These are phyloP conservation scores for Annulohypoxylon maeteangense DNA, from an alignment of 495 filamentous ascomycete genomes.

Conservation along the genomic window DNA sequence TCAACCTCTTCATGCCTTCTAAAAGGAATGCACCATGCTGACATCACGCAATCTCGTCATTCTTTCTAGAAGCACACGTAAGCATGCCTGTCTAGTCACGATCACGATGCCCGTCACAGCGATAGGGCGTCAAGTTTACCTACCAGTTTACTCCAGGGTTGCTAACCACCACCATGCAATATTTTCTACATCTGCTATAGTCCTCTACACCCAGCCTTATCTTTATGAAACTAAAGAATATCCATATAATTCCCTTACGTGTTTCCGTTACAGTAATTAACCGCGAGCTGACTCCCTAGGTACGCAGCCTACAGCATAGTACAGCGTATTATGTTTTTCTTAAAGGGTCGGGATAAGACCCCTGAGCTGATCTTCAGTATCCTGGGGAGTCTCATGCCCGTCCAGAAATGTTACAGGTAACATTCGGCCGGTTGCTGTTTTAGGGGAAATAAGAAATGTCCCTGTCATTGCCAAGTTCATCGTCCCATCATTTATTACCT, in stretches of 20 bases:
- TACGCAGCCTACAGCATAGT: too few species aligned
- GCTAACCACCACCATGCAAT: slow-evolving; percentile 2
- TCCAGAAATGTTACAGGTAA: not conserved
- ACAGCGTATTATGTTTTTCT: not conserved
- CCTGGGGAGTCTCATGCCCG: slow-evolving; percentile 21
- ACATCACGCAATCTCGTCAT: slow-evolving; percentile 29
- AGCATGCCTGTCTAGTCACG: slow-evolving; percentile 1
- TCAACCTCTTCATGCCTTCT: slow-evolving; percentile 19
- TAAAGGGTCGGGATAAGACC: slow-evolving; percentile 25
- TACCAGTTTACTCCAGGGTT: not conserved
- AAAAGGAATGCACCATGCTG: slow-evolving; percentile 30
- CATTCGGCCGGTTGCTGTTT: not conserved
- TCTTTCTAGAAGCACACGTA: slow-evolving; percentile 37
- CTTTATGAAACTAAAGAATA: not conserved
- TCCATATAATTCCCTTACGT: slow-evolving; percentile 3
- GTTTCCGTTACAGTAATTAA: slow-evolving; percentile 8
- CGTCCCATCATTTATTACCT: slow-evolving; percentile 20
- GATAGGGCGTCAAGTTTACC: not conserved
- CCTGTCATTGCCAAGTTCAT: slow-evolving; percentile 6
- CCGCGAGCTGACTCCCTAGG: not conserved
- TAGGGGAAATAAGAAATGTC: not conserved
- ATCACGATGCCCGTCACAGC: not conserved
- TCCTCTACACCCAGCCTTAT: not conserved
- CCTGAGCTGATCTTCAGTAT: slow-evolving; percentile 30
- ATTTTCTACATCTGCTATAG: not conserved